Evolutionary conservation across 768 basidiomycete genomes (phyloP), one percentile per base, ranked within the genome.

Genomic region (Boletus vinaceobasis): DNA sequence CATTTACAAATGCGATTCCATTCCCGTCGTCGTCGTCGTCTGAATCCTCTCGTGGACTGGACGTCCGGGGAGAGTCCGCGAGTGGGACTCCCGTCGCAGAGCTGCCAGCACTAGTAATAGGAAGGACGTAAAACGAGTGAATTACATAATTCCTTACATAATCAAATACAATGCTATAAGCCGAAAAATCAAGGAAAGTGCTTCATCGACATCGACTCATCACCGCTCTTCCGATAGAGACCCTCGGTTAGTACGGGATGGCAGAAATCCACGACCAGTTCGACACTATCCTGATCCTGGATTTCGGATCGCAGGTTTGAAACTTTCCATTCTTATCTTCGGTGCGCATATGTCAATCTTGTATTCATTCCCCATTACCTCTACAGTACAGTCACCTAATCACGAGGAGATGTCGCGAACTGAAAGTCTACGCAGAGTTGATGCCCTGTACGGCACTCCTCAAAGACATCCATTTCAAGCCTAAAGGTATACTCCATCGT

Each of bases 381-480:
- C 13, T 33, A 40, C 70, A 96, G 93, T 96, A 96, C 73, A 95
- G 95, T 60, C 97, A 98, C 78, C 77, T 99, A 59, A 98, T 98
- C 72, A 97, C 95, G 7, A 78, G 97, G 68, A 81, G 97, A 84
- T 98, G 96, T 81, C 87, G 97, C 67, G 97, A 99, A 73, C 82
- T 94, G 67, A 92, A 93, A 52, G 93, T 99, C 51, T 98, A 98
- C 67, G 96, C 96, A 48, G 97, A 99, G 76, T 79, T 99, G 66
- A 83, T 97, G 83, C 93, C 97, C 26, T 99, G 97, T 71, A 99
- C 97, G 1, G 87, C 88, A 29, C 90, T 88, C 73, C 79, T 98
- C 56, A 79, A 82, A 58, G 93, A 98, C 52, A 73, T 99, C 35
- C 80, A 80, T 29, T 98, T 97, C 82, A 93, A 89, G 69, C 97